Base-by-base conservation (phyloP, 371 early-diverging fungal genomes). In the Apophysomyces trapeziformis region DNA sequence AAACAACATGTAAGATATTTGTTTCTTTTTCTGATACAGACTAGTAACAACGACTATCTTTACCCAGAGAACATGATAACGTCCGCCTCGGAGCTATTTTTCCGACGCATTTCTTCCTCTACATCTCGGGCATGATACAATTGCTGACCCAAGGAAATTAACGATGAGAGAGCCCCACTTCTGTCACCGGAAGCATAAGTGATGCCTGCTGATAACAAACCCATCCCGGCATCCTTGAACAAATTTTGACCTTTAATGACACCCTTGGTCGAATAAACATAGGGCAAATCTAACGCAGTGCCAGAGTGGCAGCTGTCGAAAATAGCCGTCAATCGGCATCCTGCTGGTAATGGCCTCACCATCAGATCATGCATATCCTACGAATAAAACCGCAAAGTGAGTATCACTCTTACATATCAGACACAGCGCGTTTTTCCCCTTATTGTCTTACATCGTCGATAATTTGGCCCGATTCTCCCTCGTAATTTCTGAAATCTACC, bases 281-380 rank as follows among this genome's bases (percentile, higher is more conserved):
- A 96, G 2, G 96, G 96, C 35, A 96, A 83, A 73, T 96, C 96
- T 18, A 96, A 73, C 0, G 91, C 93, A 1, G 95, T 88, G 13
- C 94, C 96, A 38, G 90, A 90, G 73, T 93, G 92, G 68, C 93
- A 93, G 69, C 90, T 92, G 67, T 93, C 93, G 72, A 95, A 96
- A 62, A 97, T 85, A 38, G 86, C 90, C 0, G 95, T 95, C 70
- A 98, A 79, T 18, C 93, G 86, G 57, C 86, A 87, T 16, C 96
- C 95, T 18, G 88, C 85, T 14, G 96, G 96, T 36, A 98, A 83
- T 4, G 92, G 88, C 35, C 77, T 73, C 16, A 97, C 96, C 77
- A 98, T 82, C 8, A 92, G 72, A 4, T 80, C 85, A 77, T 98
- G 89, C 89, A 93, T 86, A 0, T 67, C 70, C 80, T 79, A 67